Base-by-base conservation (phyloP, 306 rosid species). In the Castanospermum australe region DNA sequence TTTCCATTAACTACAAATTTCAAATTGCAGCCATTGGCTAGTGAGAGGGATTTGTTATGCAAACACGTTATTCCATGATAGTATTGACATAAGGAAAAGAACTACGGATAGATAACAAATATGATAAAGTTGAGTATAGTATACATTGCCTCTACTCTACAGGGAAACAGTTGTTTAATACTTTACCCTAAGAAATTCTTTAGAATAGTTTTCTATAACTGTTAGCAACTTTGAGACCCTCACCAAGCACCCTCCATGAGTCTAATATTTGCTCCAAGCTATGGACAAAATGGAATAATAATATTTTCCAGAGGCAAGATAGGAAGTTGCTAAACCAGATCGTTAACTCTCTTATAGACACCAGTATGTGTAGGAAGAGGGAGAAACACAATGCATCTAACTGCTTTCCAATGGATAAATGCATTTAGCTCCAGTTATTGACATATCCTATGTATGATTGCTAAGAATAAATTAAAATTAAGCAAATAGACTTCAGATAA, bases 101-200 rank as follows among this genome's bases (percentile, higher is more conserved):
- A 55, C 18, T 8, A 42, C 21, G 56, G 28, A 52, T n/a, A 14
- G 56, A 50, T 48, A 78, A 75, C 42, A 60, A 54, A 22, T 20
- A 69, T 6, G n/a, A 61, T 11, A 11, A 20, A 24, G 24, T 44
- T 28, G 50, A 50, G 38, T 61, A 28, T 28, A 18, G 62, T 59
- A 76, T 35, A 52, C 15, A 50, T 36, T 35, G 44, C 15, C 38
- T 32, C 22, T 54, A 68, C 38, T 32, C 22, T 54, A 68, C 32
- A 41, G 14, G 35, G 54, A 65, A 64, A 66, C 61, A 56, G 28
- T 35, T 61, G 28, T 28, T 48, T 17, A 74, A 84, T 57, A 67
- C 32, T 30, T 79, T 36, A 52, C 63, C 12, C 54, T 21, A 2
- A 7, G 25, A 33, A 52, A 64, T 22, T 32, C 39, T 45, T 32